A percentile compares a stretch with the other conserved stretches of the same genome.
Evolutionary conservation across 805 yeast genomes (phyloP).

Genomic region (Priceomyces medius): DNA sequence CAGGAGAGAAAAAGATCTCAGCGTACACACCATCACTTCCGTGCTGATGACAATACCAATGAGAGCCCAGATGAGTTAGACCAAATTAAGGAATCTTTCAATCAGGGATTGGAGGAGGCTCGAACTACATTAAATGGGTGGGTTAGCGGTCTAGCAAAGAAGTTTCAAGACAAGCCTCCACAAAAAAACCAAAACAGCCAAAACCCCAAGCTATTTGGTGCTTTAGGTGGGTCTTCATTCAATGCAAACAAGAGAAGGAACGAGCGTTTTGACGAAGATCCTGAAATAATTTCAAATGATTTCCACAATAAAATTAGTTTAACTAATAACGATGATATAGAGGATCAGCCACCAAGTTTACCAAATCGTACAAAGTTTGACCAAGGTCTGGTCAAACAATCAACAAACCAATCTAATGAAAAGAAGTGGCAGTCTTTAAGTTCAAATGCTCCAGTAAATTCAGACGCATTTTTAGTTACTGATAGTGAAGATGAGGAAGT

Average conservation of each 20-base stretch:
- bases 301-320: conserved; percentile 49
- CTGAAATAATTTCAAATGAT: conserved; percentile 50
- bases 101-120: conserved; percentile 80
- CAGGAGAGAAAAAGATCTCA: conserved; percentile 14
- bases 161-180: conserved; percentile 28
- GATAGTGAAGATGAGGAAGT: conserved; percentile 44
- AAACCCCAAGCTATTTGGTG: conserved; percentile 42
- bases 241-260: conserved; percentile 12
- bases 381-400: background rate
- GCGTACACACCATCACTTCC: too few relatives aligned
- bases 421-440: conserved; percentile 41
- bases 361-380: conserved; percentile 12
- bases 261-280: conserved; percentile 51
- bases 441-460: conserved; percentile 38
- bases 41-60: conserved; percentile 9
- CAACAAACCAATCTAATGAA: conserved; percentile 6
- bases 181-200: conserved; percentile 9
- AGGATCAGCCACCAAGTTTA: conserved; percentile 17
- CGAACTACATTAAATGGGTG: conserved; percentile 72
- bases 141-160: conserved; percentile 68
- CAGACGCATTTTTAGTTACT: conserved; percentile 45
- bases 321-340: conserved; percentile 31
- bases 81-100: conserved; percentile 63
- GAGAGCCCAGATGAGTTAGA: conserved; percentile 56
- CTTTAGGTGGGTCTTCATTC: conserved; percentile 45